These are phyloP conservation scores for Exophiala sp. DNA, from an alignment of 2,329 filamentous ascomycete genomes.

Conservation along the genomic window DNA sequence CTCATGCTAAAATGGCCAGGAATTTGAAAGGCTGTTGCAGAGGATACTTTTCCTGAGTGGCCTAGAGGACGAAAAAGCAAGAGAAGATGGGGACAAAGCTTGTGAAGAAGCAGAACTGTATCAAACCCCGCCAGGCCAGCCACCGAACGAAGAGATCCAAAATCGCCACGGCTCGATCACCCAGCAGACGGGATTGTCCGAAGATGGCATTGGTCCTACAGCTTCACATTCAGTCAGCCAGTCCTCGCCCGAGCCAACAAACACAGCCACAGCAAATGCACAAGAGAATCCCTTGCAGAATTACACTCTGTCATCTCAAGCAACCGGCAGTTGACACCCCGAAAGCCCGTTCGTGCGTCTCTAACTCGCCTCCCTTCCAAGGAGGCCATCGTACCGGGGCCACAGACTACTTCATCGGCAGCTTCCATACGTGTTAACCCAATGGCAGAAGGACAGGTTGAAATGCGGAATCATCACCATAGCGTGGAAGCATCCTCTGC, in stretches of 20 bases:
- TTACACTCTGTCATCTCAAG: neutral
- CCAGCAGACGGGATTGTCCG: slow-evolving; percentile 3
- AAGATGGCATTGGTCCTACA: slow-evolving; percentile 4
- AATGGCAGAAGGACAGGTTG: neutral
- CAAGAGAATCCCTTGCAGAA: neutral
- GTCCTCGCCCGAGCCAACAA: slow-evolving; percentile 5
- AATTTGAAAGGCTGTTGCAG: too few species aligned
- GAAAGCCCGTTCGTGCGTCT: neutral
- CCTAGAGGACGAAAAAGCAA: too few species aligned
- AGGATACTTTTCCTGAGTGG: too few species aligned
- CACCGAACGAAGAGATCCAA: too few species aligned
- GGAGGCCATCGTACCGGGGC: neutral
- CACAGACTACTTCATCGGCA: neutral
- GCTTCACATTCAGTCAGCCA: neutral
- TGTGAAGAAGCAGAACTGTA: too few species aligned
- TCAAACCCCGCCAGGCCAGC: too few species aligned
- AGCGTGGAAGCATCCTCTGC: too few species aligned
- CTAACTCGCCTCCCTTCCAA: neutral
- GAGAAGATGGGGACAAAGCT: too few species aligned
- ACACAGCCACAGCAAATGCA: slow-evolving; percentile 3
- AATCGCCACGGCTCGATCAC: slow-evolving; percentile 5
- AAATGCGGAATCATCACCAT: neutral
- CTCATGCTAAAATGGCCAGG: too few species aligned
- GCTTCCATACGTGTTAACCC: neutral
- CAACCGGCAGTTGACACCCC: neutral